Evolutionary conservation across 352 stramenopile species (phyloP).

Genomic region (Elongisporangium anandrum): DNA sequence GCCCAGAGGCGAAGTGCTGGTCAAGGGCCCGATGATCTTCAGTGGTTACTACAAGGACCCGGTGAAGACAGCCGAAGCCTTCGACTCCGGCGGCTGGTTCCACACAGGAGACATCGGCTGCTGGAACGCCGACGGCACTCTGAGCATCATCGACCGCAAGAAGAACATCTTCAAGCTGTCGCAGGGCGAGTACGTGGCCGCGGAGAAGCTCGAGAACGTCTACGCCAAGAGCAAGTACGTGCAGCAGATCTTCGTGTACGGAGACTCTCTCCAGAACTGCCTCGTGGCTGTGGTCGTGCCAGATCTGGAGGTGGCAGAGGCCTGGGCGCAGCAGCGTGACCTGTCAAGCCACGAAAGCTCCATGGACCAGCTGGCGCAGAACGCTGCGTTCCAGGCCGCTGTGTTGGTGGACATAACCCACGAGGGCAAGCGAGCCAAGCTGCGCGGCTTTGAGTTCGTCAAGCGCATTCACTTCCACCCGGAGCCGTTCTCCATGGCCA

Average conservation of each 20-base stretch:
- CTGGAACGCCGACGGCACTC: slow-evolving; percentile 88
- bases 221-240: slow-evolving; percentile 88
- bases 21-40: slow-evolving; percentile 76
- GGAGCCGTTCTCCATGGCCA: slow-evolving; percentile 86
- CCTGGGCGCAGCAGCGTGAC: slow-evolving; percentile 31
- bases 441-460: slow-evolving; percentile 92
- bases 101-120: slow-evolving; percentile 93
- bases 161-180: slow-evolving; percentile 92
- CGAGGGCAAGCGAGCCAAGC: slow-evolving; percentile 42
- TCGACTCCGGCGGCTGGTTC: slow-evolving; percentile 92
- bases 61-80: slow-evolving; percentile 83
- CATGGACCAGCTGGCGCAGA: slow-evolving; percentile 13
- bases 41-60: slow-evolving; percentile 92
- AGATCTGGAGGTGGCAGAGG: slow-evolving; percentile 36
- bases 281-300: slow-evolving; percentile 91
- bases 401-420: slow-evolving; percentile 75
- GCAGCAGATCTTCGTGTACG: slow-evolving; percentile 91
- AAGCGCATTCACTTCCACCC: slow-evolving; percentile 85
- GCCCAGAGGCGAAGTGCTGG: slow-evolving; percentile 44
- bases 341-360: slow-evolving; percentile 22
- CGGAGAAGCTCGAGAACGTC: slow-evolving; percentile 95
- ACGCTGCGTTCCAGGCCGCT: slow-evolving; percentile 44
- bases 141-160: slow-evolving; percentile 86
- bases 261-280: slow-evolving; percentile 89
- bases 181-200: slow-evolving; percentile 92